phyloP scores from a whole-genome alignment of 768 basidiomycete genomes.

The Leccinum longicurvipes region DNA sequence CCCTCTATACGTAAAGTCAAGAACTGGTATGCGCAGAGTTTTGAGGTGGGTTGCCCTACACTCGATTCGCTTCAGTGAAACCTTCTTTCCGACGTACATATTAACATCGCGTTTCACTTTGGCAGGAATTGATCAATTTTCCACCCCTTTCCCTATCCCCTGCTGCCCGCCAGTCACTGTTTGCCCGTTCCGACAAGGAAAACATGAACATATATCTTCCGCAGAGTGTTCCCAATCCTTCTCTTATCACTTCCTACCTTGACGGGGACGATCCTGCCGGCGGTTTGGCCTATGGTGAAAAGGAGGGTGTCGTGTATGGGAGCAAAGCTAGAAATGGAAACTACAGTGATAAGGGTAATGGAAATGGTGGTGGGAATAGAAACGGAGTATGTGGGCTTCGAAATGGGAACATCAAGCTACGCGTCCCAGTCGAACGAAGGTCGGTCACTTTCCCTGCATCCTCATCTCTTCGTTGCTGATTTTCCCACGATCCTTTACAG shows the following conservation, averaged over 20 bases:
- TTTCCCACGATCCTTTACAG: conserved; percentile 35
- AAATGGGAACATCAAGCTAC: conserved; percentile 14
- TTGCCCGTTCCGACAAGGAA: conserved; percentile 9
- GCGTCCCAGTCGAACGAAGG: conserved; percentile 18
- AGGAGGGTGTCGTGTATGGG: conserved; percentile 7
- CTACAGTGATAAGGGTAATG: conserved; percentile 15
- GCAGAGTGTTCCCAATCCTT: conserved; percentile 13
- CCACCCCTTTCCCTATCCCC: conserved; percentile 13
- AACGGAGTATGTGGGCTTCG: conserved; percentile 12
- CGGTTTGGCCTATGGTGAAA: conserved; percentile 14
- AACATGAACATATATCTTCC: conserved; percentile 17
- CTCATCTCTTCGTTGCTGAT: not conserved
- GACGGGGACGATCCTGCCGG: conserved; percentile 27
- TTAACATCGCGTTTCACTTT: not conserved
- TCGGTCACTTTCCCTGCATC: not conserved
- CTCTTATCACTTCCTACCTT: conserved; percentile 18
- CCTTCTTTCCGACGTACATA: not conserved
- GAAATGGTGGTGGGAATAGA: conserved; percentile 20
- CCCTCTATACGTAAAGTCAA: conserved; percentile 18
- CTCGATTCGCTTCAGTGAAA: not conserved
- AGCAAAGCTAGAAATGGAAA: conserved; percentile 10
- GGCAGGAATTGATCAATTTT: conserved; percentile 11
- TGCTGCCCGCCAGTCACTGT: conserved; percentile 11
- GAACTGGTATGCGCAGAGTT: conserved; percentile 20
- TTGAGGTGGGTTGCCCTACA: conserved; percentile 7